These are phyloP conservation scores for Phalaenopsis hybrid DNA, from an alignment of 116 monocot genomes.

Conservation along the genomic window DNA sequence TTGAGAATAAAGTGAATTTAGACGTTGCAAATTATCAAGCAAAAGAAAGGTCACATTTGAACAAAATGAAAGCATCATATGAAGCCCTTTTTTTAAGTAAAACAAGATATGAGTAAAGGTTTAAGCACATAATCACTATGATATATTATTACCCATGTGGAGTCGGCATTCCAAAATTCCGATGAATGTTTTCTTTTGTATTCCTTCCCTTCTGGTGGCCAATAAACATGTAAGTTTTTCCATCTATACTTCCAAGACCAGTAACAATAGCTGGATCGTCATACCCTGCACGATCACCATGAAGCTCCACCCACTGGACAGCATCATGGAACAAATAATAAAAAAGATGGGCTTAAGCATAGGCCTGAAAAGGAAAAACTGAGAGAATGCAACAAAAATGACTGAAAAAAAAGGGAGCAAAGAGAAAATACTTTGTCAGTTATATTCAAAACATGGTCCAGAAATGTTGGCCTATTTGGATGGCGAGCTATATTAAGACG, in stretches of 20 bases:
- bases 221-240: slow-evolving; percentile 59
- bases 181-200: slow-evolving; percentile 74
- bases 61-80: neutral
- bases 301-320: slow-evolving; percentile 72
- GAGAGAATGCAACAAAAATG: neutral
- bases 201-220: slow-evolving; percentile 85
- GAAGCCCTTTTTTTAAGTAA: neutral
- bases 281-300: slow-evolving; percentile 79
- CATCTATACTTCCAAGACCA: slow-evolving; percentile 72
- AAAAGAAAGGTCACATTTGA: neutral
- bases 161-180: slow-evolving; percentile 86
- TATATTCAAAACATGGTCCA: slow-evolving; percentile 62
- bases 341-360: neutral
- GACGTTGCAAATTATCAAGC: neutral
- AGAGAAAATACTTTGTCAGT: slow-evolving; percentile 46
- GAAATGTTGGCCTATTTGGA: slow-evolving; percentile 69
- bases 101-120: neutral
- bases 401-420: neutral
- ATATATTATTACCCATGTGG: slow-evolving; percentile 66
- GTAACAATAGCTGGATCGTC: slow-evolving; percentile 84
- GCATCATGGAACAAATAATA: neutral
- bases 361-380: slow-evolving; percentile 3
- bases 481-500: slow-evolving; percentile 59
- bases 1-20: neutral
- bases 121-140: neutral